phyloP scores from a whole-genome alignment of 2,329 filamentous ascomycete species.

The Xylariaceae sp. region DNA sequence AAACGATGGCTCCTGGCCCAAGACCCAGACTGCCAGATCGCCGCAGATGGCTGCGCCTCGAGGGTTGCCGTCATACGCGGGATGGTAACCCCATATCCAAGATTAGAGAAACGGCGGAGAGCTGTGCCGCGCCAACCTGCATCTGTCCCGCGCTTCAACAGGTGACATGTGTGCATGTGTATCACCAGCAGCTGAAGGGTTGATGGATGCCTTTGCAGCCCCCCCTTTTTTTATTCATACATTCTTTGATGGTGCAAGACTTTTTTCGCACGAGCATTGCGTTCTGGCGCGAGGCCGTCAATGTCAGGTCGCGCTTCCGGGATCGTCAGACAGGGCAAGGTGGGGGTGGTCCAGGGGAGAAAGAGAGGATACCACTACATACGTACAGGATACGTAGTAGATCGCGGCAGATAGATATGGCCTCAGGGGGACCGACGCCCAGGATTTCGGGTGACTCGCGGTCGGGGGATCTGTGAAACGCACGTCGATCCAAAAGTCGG shows the following conservation, averaged over 20 bases:
- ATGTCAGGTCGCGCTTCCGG: slow-evolving; percentile 3
- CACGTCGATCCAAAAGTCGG: slow-evolving; percentile 10
- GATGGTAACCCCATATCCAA: slow-evolving; percentile 25
- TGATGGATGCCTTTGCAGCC: too few relatives aligned
- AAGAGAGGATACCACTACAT: too few relatives aligned
- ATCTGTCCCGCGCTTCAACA: slow-evolving; percentile 15
- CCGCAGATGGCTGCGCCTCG: too few relatives aligned
- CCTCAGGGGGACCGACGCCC: slow-evolving; percentile 13
- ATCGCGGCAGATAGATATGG: slow-evolving; percentile 22
- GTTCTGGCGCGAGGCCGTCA: too few relatives aligned
- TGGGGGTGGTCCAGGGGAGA: slow-evolving; percentile 3
- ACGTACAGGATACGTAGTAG: slow-evolving; percentile 9
- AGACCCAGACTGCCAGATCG: too few relatives aligned
- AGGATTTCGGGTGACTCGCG: slow-evolving; percentile 8
- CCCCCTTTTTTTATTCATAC: too few relatives aligned
- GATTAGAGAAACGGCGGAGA: slow-evolving; percentile 21
- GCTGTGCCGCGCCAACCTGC: slow-evolving; percentile 12
- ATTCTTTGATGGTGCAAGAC: too few relatives aligned
- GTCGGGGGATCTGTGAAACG: slow-evolving; percentile 16
- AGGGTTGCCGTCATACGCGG: slow-evolving; percentile 10
- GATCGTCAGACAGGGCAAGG: slow-evolving; percentile 5
- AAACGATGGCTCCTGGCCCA: too few relatives aligned
- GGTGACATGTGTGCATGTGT: slow-evolving; percentile 4
- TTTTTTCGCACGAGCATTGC: too few relatives aligned
- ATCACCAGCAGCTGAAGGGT: too few relatives aligned